Percentiles rank a stretch among this genome's conserved stretches.
phyloP scores from a whole-genome alignment of 2,329 filamentous ascomycete genomes.

The Colletotrichum agaves region DNA sequence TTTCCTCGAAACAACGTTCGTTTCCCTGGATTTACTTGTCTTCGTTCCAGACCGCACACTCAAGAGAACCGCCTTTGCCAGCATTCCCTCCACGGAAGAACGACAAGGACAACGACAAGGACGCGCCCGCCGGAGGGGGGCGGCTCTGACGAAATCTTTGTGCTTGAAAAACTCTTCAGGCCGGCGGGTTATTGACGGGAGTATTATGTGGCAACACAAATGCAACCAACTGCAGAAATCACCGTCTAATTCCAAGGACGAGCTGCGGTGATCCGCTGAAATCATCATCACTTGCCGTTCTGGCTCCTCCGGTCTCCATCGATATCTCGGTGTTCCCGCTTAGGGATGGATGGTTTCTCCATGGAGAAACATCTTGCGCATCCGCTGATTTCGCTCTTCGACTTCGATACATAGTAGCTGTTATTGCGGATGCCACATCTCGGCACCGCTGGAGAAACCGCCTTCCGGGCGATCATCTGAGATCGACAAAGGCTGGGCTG shows the following conservation, averaged over 20 bases:
- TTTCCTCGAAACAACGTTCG: not conserved
- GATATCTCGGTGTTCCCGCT: constrained; percentile 10
- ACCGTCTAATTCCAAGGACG: constrained; percentile 2
- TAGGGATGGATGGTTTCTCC: not conserved
- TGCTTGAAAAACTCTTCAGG: constrained; percentile 12
- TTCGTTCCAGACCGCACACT: constrained; percentile 1
- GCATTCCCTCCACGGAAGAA: constrained; percentile 7
- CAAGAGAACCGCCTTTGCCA: not conserved
- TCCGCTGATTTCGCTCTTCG: not conserved
- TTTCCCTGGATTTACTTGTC: constrained; percentile 8
- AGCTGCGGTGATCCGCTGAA: not conserved
- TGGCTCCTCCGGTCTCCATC: constrained; percentile 9
- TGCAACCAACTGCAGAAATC: constrained; percentile 20
- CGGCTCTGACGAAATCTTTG: too few relatives aligned
- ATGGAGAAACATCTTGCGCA: not conserved
- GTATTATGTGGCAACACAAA: constrained; percentile 20
- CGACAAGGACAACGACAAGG: too few relatives aligned
- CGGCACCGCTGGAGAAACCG: not conserved
- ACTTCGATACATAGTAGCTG: too few relatives aligned
- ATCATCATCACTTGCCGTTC: not conserved
- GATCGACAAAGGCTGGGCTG: constrained; percentile 21
- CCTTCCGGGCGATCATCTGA: constrained; percentile 10
- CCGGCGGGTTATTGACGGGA: not conserved
- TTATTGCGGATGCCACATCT: not conserved
- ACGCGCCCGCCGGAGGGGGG: too few relatives aligned